phyloP scores from a whole-genome alignment of 2,329 filamentous ascomycete species.

The Coniochaeta ligniaria region DNA sequence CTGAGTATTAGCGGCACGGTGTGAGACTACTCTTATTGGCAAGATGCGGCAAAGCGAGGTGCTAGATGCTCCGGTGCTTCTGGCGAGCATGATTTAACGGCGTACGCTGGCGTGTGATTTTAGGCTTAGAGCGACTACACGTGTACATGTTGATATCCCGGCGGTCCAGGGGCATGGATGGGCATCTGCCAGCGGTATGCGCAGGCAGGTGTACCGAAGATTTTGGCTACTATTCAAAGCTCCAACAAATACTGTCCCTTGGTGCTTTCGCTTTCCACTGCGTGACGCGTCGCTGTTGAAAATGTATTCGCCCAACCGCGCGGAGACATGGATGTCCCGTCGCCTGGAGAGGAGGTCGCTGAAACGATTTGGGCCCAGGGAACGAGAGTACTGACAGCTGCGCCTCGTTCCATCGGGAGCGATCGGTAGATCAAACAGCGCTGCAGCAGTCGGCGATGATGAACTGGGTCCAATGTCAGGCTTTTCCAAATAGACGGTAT shows the following conservation, averaged over 20 bases:
- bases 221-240: background rate
- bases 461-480: background rate
- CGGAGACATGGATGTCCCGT: background rate
- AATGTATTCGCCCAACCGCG: background rate
- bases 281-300: background rate
- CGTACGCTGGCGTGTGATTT: background rate
- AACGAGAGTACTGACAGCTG: background rate
- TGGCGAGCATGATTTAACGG: background rate
- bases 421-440: background rate
- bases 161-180: background rate
- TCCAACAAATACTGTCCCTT: background rate
- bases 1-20: conserved; percentile 80
- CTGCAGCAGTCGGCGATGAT: background rate
- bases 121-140: background rate
- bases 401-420: background rate
- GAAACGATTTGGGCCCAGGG: background rate
- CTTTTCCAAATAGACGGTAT: background rate
- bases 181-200: background rate
- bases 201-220: background rate
- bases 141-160: background rate
- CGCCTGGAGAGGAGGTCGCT: background rate
- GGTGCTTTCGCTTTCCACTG: background rate
- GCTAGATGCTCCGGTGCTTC: background rate
- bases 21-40: conserved; percentile 18
- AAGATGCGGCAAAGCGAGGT: too few relatives aligned